Evolutionary conservation across 2,329 filamentous ascomycete genomes (phyloP), one percentile per base, ranked within the genome.

Genomic region (Monilinia polystroma): DNA sequence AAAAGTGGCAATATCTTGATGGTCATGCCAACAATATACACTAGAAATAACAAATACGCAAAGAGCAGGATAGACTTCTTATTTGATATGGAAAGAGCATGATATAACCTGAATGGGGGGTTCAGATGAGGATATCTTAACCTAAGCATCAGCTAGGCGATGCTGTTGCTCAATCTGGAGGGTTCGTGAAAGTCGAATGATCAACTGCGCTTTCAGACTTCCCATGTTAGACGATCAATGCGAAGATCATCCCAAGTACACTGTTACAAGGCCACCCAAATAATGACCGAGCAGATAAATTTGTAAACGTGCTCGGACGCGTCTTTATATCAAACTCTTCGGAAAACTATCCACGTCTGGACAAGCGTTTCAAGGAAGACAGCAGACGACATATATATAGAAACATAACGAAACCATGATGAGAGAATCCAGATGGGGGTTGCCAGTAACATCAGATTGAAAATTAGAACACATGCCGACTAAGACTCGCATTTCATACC

Each of bases 401-500:
- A 60, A 49, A 38, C 38, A 49, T 1, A 35, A 49, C 35, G 57
- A 49, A 23, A 60, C 49, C 41, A 35, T 10, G 4, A 12, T 26
- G 20, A 38, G 20, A 60, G 14, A n/a, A 49, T 51, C 14, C 49
- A 38, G 58, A 51, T 60, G 29, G 20, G 5, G 8, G 11, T 18
- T 16, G 20, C 11, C 43, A n/a, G 32, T 45, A n/a, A 47, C 47
- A 47, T 23, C 6, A 53, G 26, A 32, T 26, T 32, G 51, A 26
- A 4, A 41, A 38, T n/a, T 43, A 57, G 14, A 18, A 57, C 55
- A 45, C n/a, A 26, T 4, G 55, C n/a, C 55, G 26, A 57, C 38
- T 43, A 43, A 57, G 38, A 26, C 55, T 57, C 55, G 38, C 41
- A n/a, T 57, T 57, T 57, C 55, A 57, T 10, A 29, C 41, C 12